Conservation (phyloP, 345 rosid species). For the Mercurialis annua region DNA sequence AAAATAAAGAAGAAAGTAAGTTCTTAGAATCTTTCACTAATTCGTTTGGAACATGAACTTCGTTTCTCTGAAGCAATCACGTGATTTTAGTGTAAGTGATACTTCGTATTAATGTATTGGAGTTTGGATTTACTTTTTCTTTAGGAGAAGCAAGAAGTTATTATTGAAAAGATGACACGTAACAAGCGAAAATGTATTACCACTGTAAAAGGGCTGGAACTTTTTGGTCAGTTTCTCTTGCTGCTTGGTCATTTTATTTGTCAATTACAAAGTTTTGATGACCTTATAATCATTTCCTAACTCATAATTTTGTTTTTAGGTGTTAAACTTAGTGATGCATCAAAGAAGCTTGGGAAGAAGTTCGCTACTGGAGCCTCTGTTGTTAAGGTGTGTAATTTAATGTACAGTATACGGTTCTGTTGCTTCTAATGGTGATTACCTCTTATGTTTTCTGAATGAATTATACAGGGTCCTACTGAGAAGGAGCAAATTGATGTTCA, state of each 20-base stretch:
- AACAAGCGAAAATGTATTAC: constrained; percentile 95
- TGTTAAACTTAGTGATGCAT: constrained; percentile 86
- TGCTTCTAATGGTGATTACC: background rate
- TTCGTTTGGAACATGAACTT: background rate
- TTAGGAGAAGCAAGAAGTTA: constrained; percentile 86
- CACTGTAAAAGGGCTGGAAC: constrained; percentile 85
- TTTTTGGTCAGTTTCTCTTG: constrained; percentile 61
- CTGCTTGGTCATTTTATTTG: background rate
- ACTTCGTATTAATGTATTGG: background rate
- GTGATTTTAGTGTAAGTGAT: background rate
- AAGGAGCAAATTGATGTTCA: constrained; percentile 98
- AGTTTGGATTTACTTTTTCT: background rate
- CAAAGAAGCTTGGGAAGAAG: constrained; percentile 90
- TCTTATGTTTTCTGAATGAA: constrained; percentile 9
- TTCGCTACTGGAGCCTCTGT: constrained; percentile 98
- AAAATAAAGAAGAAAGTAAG: constrained; percentile 92
- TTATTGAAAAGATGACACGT: constrained; percentile 84
- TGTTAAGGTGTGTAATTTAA: constrained; percentile 62
- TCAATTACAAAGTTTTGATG: background rate
- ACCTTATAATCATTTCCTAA: background rate
- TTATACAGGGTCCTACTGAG: constrained; percentile 83
- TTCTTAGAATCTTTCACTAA: background rate
- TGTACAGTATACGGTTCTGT: background rate
- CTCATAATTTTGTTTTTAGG: constrained; percentile 38
- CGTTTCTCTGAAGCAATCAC: background rate